A percentile compares a stretch with the other conserved stretches of the same genome.
Conservation (phyloP, 208 protist genomes). For the Crithidia mellificae region DNA sequence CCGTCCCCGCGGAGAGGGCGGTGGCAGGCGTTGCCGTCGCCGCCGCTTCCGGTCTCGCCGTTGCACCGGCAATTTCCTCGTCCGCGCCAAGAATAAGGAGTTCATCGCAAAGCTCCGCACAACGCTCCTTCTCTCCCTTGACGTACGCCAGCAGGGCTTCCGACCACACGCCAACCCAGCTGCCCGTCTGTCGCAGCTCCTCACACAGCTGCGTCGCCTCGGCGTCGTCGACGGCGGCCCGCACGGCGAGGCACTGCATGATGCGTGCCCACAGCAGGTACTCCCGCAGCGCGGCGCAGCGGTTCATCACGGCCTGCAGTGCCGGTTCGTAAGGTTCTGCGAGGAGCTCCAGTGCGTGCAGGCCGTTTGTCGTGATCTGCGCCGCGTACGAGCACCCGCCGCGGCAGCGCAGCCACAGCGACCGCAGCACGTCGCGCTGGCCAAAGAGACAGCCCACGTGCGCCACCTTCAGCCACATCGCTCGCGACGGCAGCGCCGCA, state of each 20-base stretch:
- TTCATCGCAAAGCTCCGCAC: conserved; percentile 15
- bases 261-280: conserved; percentile 26
- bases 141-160: conserved; percentile 27
- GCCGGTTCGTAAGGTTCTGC: conserved; percentile 10
- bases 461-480: conserved; percentile 15
- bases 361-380: conserved; percentile 16
- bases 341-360: conserved; percentile 31
- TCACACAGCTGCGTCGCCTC: conserved; percentile 20
- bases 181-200: conserved; percentile 17
- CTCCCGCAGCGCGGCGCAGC: conserved; percentile 17
- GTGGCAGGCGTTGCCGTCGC: too few species aligned
- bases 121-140: conserved; percentile 14
- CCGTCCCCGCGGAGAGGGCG: not conserved
- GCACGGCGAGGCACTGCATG: conserved; percentile 18
- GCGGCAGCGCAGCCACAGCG: conserved; percentile 15
- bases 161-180: conserved; percentile 27
- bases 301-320: conserved; percentile 26
- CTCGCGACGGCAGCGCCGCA: not conserved
- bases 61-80: too few species aligned
- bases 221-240: not conserved
- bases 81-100: not conserved
- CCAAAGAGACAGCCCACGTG: conserved; percentile 25
- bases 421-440: conserved; percentile 20
- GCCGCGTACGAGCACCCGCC: conserved; percentile 25
- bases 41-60: too few species aligned